Evolutionary conservation across 192 early-diverging fungal species (phyloP).

Genomic region (Coemansia sp.): DNA sequence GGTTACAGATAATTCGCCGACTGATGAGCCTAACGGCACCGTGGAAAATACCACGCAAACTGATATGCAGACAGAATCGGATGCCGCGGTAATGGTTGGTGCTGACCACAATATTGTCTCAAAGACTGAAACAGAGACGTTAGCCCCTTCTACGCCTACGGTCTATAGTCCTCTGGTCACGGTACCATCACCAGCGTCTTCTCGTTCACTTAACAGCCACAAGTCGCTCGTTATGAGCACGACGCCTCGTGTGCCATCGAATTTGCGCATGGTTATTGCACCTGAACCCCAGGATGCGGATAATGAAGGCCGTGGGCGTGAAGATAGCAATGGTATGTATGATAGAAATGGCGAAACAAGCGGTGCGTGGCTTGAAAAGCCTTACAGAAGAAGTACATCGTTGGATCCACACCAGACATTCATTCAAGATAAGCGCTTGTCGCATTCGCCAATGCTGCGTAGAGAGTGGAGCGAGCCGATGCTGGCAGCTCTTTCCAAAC

Average conservation of each 20-base stretch:
- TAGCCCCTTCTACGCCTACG: neutral
- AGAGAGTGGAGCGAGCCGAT: slow-evolving; percentile 28
- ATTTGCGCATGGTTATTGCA: slow-evolving; percentile 32
- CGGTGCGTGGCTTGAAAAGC: neutral
- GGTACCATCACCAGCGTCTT: neutral
- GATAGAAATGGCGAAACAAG: neutral
- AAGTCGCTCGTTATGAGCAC: slow-evolving; percentile 25
- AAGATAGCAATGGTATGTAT: neutral
- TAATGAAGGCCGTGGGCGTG: neutral
- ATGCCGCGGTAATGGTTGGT: neutral
- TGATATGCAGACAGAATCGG: neutral
- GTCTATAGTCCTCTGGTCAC: neutral
- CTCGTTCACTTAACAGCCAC: slow-evolving; percentile 2
- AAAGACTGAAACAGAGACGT: neutral
- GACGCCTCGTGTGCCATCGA: slow-evolving; percentile 43
- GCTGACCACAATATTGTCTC: neutral
- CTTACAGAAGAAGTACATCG: neutral
- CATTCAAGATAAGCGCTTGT: neutral
- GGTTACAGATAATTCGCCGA: neutral
- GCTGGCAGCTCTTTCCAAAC: slow-evolving; percentile 17
- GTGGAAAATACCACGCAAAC: neutral
- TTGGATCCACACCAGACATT: neutral
- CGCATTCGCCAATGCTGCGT: slow-evolving; percentile 19
- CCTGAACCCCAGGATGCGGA: neutral
- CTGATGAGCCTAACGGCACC: neutral